Evolutionary conservation across 164 flowering plant species (phyloP).

Genomic region (Protea cynaroides): DNA sequence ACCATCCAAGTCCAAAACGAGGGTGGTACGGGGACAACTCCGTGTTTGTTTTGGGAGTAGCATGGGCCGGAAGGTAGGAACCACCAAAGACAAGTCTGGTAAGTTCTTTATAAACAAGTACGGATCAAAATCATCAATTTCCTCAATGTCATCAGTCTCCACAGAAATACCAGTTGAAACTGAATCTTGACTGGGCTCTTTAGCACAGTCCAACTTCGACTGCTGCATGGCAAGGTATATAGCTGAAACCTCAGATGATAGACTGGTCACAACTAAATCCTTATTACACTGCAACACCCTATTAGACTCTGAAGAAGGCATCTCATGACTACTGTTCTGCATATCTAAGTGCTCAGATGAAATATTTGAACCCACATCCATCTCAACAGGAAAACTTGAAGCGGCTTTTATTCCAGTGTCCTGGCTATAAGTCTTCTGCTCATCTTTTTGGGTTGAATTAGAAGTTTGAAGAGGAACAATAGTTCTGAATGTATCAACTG

Average conservation of each 20-base stretch:
- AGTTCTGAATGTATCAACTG: slow-evolving; percentile 18
- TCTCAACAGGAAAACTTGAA: slow-evolving; percentile 15
- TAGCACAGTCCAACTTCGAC: slow-evolving; percentile 77
- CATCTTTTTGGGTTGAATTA: slow-evolving; percentile 5
- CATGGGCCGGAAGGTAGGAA: slow-evolving; percentile 75
- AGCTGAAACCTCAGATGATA: slow-evolving; percentile 78
- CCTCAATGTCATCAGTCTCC: slow-evolving; percentile 71
- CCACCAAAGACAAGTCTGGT: slow-evolving; percentile 77
- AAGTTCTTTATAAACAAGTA: slow-evolving; percentile 81
- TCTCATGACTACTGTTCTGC: slow-evolving; percentile 6
- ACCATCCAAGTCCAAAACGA: slow-evolving; percentile 99
- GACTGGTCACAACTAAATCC: slow-evolving; percentile 30
- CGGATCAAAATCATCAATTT: slow-evolving; percentile 89
- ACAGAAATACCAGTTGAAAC: slow-evolving; percentile 39
- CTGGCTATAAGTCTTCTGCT: slow-evolving; percentile 9
- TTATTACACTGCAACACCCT: slow-evolving; percentile 17
- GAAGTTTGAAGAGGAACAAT: slow-evolving; percentile 12
- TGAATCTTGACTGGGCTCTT: slow-evolving; percentile 62
- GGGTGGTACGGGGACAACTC: slow-evolving; percentile 88
- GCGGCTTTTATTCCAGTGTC: slow-evolving; percentile 5
- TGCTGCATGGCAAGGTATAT: slow-evolving; percentile 81
- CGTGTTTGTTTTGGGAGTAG: slow-evolving; percentile 93
- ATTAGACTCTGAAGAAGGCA: slow-evolving; percentile 19
- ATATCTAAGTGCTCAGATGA: slow-evolving; percentile 14
- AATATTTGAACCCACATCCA: slow-evolving; percentile 23